Base-by-base conservation (phyloP, 768 basidiomycete species). In the Pisolithus tinctorius region DNA sequence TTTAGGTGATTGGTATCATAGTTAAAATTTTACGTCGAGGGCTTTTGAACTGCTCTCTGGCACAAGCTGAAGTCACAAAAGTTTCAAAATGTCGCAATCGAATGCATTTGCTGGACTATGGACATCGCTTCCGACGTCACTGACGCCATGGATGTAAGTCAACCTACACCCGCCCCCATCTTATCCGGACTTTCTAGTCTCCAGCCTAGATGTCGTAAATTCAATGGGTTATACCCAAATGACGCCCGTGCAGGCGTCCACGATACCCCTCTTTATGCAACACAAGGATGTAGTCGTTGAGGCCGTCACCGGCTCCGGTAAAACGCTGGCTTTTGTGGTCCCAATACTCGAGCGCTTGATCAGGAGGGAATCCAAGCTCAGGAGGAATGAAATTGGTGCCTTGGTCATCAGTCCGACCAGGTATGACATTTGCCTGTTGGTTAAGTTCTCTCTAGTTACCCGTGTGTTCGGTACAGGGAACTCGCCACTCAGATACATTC, bases 241-340 rank as follows among this genome's bases (percentile, higher is more conserved):
- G 93, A 98, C 96, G 0, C 96, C 96, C 1, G 96, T 99, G 1
- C 96, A 99, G 64, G 93, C 93, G 0, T 88, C 89, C 9, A 89
- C 92, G 0, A 97, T 99, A 51, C 96, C 96, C 0, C 77, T 98
- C 39, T 97, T 98, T 65, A 89, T 96, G 86, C 86, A 86, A 59
- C 83, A 97, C 69, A 96, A 98, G 69, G 96, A 99, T 61, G 93
- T 98, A 30, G 93, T 98, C 1, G 96, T 98, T 2, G 96, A 99
- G 71, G 96, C 96, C 1, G 94, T 99, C 0, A 99, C 96, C 16
- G 96, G 96, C 8, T 97, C 94, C 0, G 96, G 96, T 31, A 99
- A 99, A 69, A 98, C 96, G 0, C 74, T 99, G 11, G 87, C 94
- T 0, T 99, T 97, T 66, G 92, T 95, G 7, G 79, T 99, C 38